Evolutionary conservation across 441 rosid genomes (phyloP).

Genomic region (Mallotus japonicus): DNA sequence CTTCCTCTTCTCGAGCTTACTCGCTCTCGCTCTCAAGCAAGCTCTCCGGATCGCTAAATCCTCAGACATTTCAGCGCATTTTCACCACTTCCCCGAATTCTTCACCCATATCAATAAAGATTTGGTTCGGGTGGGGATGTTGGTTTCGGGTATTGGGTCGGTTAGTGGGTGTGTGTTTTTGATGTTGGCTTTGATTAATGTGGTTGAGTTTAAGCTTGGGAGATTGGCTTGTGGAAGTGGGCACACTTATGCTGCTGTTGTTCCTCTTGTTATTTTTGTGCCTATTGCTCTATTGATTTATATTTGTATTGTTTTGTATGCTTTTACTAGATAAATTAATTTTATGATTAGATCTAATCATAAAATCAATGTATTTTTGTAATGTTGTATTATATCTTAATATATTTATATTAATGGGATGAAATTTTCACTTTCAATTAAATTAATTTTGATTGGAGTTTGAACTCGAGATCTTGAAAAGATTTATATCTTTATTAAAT

Average conservation of each 20-base stretch:
- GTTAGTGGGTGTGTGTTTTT: conserved; percentile 59
- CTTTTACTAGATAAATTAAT: conserved; percentile 49
- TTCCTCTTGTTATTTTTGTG: conserved; percentile 72
- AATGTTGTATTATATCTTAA: background rate
- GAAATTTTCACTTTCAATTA: background rate
- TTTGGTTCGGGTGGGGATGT: conserved; percentile 63
- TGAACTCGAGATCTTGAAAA: too few relatives aligned
- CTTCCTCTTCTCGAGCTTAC: conserved; percentile 78
- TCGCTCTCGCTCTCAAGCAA: conserved; percentile 78
- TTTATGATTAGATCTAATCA: background rate
- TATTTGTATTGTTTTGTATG: conserved; percentile 53
- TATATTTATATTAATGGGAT: background rate
- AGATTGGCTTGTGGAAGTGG: conserved; percentile 66
- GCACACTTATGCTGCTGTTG: conserved; percentile 56
- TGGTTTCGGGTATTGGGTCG: conserved; percentile 70
- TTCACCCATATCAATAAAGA: conserved; percentile 43
- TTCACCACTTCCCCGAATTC: conserved; percentile 18
- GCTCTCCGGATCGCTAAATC: conserved; percentile 49
- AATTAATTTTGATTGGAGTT: too few relatives aligned
- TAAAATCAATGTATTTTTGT: too few relatives aligned
- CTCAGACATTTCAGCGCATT: conserved; percentile 3
- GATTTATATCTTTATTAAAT: too few relatives aligned
- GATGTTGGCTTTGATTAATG: conserved; percentile 75
- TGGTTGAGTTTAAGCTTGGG: conserved; percentile 80
- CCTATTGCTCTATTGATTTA: conserved; percentile 57